Evolutionary conservation across 2,329 filamentous ascomycete genomes (phyloP), one percentile per base, ranked within the genome.

Genomic region (Hypoxylon sp.): DNA sequence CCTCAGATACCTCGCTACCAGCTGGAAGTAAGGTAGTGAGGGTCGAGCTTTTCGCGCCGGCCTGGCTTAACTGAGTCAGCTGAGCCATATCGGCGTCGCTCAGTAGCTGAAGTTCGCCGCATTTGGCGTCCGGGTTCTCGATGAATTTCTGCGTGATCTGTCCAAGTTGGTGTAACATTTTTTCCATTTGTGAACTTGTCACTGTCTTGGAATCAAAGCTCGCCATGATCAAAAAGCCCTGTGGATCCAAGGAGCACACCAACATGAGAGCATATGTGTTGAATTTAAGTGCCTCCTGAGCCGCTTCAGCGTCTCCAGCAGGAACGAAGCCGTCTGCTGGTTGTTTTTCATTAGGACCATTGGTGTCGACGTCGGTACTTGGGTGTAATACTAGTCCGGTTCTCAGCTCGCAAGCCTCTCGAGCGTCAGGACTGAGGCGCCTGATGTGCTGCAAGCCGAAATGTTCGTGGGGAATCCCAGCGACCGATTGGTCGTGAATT

Each of bases 161-260:
- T 35, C 83, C 83, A 22, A 91, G 81, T 58, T 88, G 84, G 1
- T 80, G 75, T 22, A 90, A 79, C 2, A 86, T 85, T 33, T 82
- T 81, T 72, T 89, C 80, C 79, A 90, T 87, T 17, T 84, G 82
- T 24, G 80, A 78, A 33, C 80, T 81, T 17, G 81, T 80, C 17
- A 91, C 84, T 0, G 85, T 84, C n/a, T 85, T 85, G 22, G 88
- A 88, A 73, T 92, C 89, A 72, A 91, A 91, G 72, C 89, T 90
- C 0, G 88, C 88, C 80, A 88, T 89, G 62, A 89, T 81, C 14
- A 86, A 77, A 74, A 91, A 87, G 0, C 86, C 84, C 66, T 83
- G 81, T 1, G 84, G 81, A 37, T 87, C 84, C 5, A 91, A 79
- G 3, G 86, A 88, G 76, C 89, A 91, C 46, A 91, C 89, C 19